These are phyloP conservation scores for Psidium friedrichsthalianum DNA, from an alignment of 345 rosid genomes.

Conservation along the genomic window DNA sequence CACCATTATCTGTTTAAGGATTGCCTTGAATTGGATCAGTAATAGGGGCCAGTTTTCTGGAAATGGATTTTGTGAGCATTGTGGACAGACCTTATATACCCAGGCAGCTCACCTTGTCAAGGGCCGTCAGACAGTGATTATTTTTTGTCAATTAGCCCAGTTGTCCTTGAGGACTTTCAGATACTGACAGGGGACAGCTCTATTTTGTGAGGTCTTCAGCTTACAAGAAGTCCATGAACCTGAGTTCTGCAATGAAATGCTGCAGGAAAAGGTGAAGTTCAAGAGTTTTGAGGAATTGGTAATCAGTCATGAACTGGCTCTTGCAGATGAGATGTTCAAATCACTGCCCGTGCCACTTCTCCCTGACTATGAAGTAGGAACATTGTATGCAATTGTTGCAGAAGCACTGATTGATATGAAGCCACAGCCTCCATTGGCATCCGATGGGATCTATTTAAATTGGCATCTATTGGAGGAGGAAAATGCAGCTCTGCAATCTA, in stretches of 20 bases:
- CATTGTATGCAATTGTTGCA: constrained; percentile 30
- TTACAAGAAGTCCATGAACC: constrained; percentile 21
- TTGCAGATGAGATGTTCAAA: constrained; percentile 60
- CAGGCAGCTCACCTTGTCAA: constrained; percentile 12
- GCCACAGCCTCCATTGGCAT: constrained; percentile 41
- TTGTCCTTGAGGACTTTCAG: constrained; percentile 44
- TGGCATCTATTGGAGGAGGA: constrained; percentile 70
- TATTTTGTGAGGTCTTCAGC: constrained; percentile 25
- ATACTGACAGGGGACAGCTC: constrained; percentile 35
- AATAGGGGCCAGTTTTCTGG: constrained; percentile 16
- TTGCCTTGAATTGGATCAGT: constrained; percentile 27
- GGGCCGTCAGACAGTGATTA: constrained; percentile 12
- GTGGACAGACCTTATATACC: constrained; percentile 18
- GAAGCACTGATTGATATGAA: constrained; percentile 31
- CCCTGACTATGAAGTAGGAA: constrained; percentile 23
- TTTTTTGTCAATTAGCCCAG: constrained; percentile 7
- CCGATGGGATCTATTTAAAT: constrained; percentile 79
- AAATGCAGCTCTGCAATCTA: constrained; percentile 17
- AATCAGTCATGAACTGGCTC: constrained; percentile 59
- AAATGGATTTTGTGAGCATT: constrained; percentile 31
- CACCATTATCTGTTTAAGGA: constrained; percentile 28
- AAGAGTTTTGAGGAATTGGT: constrained; percentile 60
- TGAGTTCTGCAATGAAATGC: constrained; percentile 32
- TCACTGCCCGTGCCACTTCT: constrained; percentile 68
- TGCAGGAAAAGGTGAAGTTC: constrained; percentile 48